Conservation (phyloP, 2,329 filamentous ascomycete species). For the Lecanicillium sp. region DNA sequence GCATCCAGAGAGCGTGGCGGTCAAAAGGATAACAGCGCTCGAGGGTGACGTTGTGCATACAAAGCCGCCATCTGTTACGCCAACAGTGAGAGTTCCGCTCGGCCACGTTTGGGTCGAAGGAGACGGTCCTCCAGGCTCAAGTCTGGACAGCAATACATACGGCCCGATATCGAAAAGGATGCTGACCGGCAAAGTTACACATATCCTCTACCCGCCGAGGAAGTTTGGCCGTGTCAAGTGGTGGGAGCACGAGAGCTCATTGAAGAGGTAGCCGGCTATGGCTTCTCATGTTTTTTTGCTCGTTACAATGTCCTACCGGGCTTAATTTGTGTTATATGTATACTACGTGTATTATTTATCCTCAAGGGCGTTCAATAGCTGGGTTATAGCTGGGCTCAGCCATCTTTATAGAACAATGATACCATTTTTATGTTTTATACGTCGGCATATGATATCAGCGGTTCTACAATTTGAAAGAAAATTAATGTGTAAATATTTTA, state of each 20-base stretch:
- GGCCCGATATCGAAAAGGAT: slow-evolving; percentile 73
- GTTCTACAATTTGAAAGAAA: too few relatives aligned
- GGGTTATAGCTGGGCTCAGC: too few relatives aligned
- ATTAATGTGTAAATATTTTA: too few relatives aligned
- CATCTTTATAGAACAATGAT: too few relatives aligned
- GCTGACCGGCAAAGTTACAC: slow-evolving; percentile 66
- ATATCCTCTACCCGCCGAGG: slow-evolving; percentile 61
- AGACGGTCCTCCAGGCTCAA: slow-evolving; percentile 65
- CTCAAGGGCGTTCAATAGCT: background rate
- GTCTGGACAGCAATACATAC: slow-evolving; percentile 81
- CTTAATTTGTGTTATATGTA: too few relatives aligned
- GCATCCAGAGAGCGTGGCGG: slow-evolving; percentile 58
- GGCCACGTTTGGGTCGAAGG: slow-evolving; percentile 96
- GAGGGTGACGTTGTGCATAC: slow-evolving; percentile 71
- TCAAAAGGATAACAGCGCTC: slow-evolving; percentile 79
- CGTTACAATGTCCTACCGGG: background rate
- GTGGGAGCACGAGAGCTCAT: slow-evolving; percentile 40
- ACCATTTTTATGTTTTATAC: too few relatives aligned
- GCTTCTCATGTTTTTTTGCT: background rate
- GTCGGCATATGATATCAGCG: too few relatives aligned
- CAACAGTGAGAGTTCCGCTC: slow-evolving; percentile 58
- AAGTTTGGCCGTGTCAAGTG: slow-evolving; percentile 51
- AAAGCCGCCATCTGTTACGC: slow-evolving; percentile 48
- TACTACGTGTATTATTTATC: background rate
- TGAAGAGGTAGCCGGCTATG: slow-evolving; percentile 11